Conservation (phyloP, 1,139 yeast genomes). For the Arxiozyma slooffiae region DNA sequence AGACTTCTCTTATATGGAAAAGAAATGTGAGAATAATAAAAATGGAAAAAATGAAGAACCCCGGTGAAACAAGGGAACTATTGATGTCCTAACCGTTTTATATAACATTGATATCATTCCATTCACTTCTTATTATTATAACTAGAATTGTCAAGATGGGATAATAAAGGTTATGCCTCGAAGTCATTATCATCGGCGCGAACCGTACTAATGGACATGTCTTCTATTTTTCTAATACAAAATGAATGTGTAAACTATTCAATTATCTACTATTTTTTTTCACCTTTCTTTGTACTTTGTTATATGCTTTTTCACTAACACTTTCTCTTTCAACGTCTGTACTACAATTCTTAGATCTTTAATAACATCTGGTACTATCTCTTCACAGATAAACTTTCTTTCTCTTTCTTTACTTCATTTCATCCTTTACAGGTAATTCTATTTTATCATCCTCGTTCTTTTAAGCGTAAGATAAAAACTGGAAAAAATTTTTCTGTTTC, state of each 20-base stretch:
- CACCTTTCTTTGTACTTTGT: too few relatives aligned
- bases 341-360: background rate
- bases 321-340: background rate
- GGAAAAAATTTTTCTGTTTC: too few relatives aligned
- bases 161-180: constrained; percentile 16
- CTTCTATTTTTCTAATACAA: background rate
- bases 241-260: background rate
- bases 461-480: background rate
- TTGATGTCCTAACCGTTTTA: background rate
- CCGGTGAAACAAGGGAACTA: background rate
- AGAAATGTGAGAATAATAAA: background rate
- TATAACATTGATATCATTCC: background rate
- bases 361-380: background rate
- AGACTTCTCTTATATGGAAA: background rate
- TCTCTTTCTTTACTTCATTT: too few relatives aligned
- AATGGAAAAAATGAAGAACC: too few relatives aligned
- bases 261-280: too few relatives aligned
- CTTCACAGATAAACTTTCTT: background rate
- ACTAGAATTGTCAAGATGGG: background rate
- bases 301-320: background rate
- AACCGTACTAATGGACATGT: background rate
- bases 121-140: background rate
- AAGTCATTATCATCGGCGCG: constrained; percentile 6
- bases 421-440: background rate
- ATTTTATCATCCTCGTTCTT: background rate